phyloP scores from a whole-genome alignment of 441 rosid genomes.

The Aquilaria agallochum region DNA sequence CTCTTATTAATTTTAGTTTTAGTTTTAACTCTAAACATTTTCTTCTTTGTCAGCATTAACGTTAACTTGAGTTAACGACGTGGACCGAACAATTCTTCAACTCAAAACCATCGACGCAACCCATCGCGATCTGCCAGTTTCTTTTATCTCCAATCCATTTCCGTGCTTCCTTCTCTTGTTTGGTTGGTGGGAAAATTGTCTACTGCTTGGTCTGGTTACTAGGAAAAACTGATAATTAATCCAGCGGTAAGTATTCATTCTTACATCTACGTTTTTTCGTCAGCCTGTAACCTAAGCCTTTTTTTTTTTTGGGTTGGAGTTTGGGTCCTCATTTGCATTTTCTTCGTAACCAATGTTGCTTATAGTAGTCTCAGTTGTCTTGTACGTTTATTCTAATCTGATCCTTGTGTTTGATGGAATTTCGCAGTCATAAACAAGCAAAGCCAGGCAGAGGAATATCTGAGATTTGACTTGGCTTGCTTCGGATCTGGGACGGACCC shows the following conservation, averaged over 20 bases:
- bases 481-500: slow-evolving; percentile 32
- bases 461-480: slow-evolving; percentile 11
- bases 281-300: slow-evolving; percentile 1
- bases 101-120: too few species aligned
- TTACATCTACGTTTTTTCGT: slow-evolving; percentile 1
- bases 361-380: background rate
- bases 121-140: slow-evolving; percentile 2
- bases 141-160: slow-evolving; percentile 12
- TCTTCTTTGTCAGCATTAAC: too few species aligned
- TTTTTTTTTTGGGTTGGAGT: background rate
- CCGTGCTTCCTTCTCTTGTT: slow-evolving; percentile 13
- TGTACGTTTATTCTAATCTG: background rate
- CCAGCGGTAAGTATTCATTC: background rate
- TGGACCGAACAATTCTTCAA: too few species aligned
- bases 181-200: slow-evolving; percentile 22
- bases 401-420: slow-evolving; percentile 4
- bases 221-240: background rate
- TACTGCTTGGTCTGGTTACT: background rate
- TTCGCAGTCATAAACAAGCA: slow-evolving; percentile 9
- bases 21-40: too few species aligned
- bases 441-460: slow-evolving; percentile 7
- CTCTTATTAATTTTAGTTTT: too few species aligned
- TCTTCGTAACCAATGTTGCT: slow-evolving; percentile 3
- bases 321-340: background rate
- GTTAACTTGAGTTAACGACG: too few species aligned